Evolutionary conservation across 2,329 filamentous ascomycete genomes (phyloP).

Genomic region (Pseudogymnoascus sp.): DNA sequence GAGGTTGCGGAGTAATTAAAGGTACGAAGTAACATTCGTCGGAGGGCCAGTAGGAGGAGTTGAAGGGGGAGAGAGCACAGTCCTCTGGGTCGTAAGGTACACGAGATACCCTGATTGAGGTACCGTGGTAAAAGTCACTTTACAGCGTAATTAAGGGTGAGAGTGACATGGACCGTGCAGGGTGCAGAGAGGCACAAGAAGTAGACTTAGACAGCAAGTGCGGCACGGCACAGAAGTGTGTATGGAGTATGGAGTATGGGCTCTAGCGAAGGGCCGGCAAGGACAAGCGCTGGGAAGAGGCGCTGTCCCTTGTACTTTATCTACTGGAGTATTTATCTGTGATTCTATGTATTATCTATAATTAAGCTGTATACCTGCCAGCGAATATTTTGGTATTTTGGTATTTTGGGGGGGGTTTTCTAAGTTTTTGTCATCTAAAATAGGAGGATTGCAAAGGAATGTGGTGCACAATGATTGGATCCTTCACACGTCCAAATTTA

Average conservation of each 20-base stretch:
- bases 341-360: not conserved
- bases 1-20: slow-evolving; percentile 3
- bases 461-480: not conserved
- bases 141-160: not conserved
- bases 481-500: not conserved
- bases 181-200: not conserved
- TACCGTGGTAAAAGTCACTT: not conserved
- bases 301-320: not conserved
- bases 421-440: not conserved
- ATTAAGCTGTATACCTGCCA: not conserved
- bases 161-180: not conserved
- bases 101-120: not conserved
- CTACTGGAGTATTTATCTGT: too few relatives aligned
- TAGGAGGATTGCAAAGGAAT: not conserved
- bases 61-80: not conserved
- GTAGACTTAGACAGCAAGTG: not conserved
- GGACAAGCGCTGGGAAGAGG: not conserved
- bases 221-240: not conserved
- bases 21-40: not conserved
- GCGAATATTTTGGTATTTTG: not conserved
- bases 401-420: not conserved
- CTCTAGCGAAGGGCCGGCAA: not conserved
- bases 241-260: not conserved
- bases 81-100: not conserved
- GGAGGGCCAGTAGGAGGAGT: not conserved